Base-by-base conservation (phyloP, 805 yeast species). In the Kodamaea sagamina region DNA sequence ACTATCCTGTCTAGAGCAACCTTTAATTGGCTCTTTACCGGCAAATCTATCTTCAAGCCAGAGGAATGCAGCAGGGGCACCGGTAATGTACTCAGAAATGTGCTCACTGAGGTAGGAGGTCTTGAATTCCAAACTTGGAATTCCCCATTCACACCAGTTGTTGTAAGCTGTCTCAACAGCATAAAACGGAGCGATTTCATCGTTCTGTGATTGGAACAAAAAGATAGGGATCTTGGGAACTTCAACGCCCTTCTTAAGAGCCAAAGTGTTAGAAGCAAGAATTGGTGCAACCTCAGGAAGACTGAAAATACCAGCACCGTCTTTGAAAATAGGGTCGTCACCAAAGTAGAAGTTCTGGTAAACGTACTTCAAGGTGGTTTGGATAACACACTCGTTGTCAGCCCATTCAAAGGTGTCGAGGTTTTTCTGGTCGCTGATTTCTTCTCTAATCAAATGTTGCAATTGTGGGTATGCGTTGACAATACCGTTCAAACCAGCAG, bases 1-100 rank as follows among this genome's bases (percentile, higher is more conserved):
- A 70, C 82, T 46, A 66, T 63, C 82, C 77, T 31, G 38, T 26
- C 38, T 49, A 7, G 35, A 21, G 36, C 63, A 58, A 4, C 62
- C 61, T 4, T 40, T 12, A 11, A 49, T 42, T 4, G 55, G 39
- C 5, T 36, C 31, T 6, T 22, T 42, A n/a, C 57, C 56, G 4
- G 45, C 38, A 6, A 53, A 50, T 21, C 53, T 47, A 8, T 48
- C 49, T 21, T 47, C 37, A 6, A 59, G 9, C 57, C 58, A 59
- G 11, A 42, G 32, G 12, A 59, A 38, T 6, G 54, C 61, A 13
- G 42, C 39, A 3, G 42, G 40, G 6, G 38, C 22, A 3, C 60
- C 60, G 7, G 36, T 32, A 7, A 48, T 28, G 3, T 36, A 21
- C 40, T 54, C 55, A 10, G 46, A 29, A 21, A 47, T 17, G 39